Evolutionary conservation across 345 rosid genomes (phyloP), one percentile per base, ranked within the genome.

Genomic region (Citrus hindsii): DNA sequence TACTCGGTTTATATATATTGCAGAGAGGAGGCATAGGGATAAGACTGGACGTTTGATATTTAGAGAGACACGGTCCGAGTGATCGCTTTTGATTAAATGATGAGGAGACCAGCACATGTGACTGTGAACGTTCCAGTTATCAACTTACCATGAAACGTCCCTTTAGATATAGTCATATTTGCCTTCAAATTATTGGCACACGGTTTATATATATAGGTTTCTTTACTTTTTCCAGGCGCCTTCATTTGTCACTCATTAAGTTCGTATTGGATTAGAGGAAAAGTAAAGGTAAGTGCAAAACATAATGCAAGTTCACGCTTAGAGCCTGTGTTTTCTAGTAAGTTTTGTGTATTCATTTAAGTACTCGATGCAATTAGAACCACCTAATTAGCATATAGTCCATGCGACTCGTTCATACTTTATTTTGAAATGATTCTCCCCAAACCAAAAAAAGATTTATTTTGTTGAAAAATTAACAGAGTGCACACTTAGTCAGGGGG

Each of bases 51-150:
- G 55, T 37, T n/a, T 7, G 79, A 28, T 66, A 76, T n/a, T 24
- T 13, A 66, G 46, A 37, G 18, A 9, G 38, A 14, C 37, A 28
- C 1, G 37, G 67, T 16, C 67, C 24, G 35, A 24, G 53, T 24
- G 67, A 38, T 37, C 56, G 40, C 63, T 7, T 30, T 28, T 30
- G 42, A 37, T 37, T 59, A 18, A 53, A 18, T 37, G 27, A n/a
- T 16, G 76, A 65, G 81, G 74, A 80, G 83, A 80, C 83, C 79
- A 73, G 27, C 7, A 77, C 86, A 83, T 80, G 86, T 83, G 86
- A 63, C 7, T 33, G 66, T 30, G 60, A 37, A 48, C 77, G 10
- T 37, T 76, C 72, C 4, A 40, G 76, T 66, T 22, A 42, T 74
- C 69, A 22, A 46, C 77, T 74, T 63, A 77, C 73, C 53, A 80